These are phyloP conservation scores for Tagetes erecta DNA, from an alignment of 129 eudicot species.

Conservation along the genomic window DNA sequence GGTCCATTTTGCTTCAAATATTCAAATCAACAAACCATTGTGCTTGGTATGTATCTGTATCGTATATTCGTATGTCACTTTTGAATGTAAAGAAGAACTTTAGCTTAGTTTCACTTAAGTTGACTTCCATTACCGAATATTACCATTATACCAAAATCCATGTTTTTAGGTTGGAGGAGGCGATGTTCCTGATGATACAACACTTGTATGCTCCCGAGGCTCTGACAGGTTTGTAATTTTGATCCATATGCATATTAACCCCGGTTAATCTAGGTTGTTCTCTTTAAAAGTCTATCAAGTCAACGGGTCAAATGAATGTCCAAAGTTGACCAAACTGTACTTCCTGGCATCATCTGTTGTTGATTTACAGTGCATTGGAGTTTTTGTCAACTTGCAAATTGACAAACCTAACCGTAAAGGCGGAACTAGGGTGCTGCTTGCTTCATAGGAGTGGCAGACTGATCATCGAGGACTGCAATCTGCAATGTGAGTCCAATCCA, in stretches of 20 bases:
- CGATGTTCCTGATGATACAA: constrained; percentile 90
- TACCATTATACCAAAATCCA: constrained; percentile 27
- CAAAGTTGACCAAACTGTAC: background rate
- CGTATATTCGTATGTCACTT: constrained; percentile 10
- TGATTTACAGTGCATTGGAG: constrained; percentile 86
- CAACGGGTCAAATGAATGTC: background rate
- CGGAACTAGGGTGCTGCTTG: constrained; percentile 95
- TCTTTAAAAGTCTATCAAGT: background rate
- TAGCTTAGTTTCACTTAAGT: constrained; percentile 17
- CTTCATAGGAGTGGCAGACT: constrained; percentile 94
- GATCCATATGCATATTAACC: background rate
- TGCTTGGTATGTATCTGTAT: constrained; percentile 66
- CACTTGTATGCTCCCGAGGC: constrained; percentile 83
- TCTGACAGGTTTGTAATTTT: constrained; percentile 78
- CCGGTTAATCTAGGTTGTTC: background rate
- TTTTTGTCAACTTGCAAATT: constrained; percentile 80
- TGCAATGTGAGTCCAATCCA: constrained; percentile 87
- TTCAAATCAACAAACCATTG: constrained; percentile 85
- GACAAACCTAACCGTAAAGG: constrained; percentile 79
- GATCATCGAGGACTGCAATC: constrained; percentile 77
- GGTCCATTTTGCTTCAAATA: constrained; percentile 69
- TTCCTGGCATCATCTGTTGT: constrained; percentile 5
- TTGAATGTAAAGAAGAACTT: background rate
- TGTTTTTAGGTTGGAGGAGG: constrained; percentile 85
- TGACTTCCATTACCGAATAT: constrained; percentile 20